These are phyloP conservation scores for Gomphus bonarii DNA, from an alignment of 1,284 basidiomycete species.

Conservation along the genomic window DNA sequence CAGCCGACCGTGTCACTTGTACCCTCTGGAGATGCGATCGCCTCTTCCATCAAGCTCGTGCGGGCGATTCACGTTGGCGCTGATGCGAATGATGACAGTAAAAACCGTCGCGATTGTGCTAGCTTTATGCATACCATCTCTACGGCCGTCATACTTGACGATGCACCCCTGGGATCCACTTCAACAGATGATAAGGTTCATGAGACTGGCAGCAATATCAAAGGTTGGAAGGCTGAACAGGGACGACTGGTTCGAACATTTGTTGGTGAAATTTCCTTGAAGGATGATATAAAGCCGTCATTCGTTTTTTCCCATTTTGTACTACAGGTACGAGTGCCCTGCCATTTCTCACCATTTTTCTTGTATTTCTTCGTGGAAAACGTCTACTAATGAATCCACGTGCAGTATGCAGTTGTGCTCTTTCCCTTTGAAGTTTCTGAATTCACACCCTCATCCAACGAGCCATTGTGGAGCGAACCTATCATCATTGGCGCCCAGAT, in stretches of 20 bases:
- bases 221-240: not conserved
- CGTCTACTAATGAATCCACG: not conserved
- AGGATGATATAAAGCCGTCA: not conserved
- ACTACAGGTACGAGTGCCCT: not conserved
- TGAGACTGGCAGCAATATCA: not conserved
- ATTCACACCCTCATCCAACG: not conserved
- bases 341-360: not conserved
- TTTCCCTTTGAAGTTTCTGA: not conserved
- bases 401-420: not conserved
- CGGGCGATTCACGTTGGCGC: not conserved
- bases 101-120: not conserved
- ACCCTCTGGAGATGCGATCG: not conserved
- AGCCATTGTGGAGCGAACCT: not conserved
- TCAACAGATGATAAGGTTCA: not conserved
- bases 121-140: not conserved
- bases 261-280: not conserved
- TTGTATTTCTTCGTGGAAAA: not conserved
- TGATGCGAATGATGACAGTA: not conserved
- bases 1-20: not conserved
- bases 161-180: not conserved
- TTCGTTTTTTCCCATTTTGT: not conserved
- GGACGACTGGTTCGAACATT: constrained; percentile 1
- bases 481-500: not conserved
- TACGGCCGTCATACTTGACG: not conserved
- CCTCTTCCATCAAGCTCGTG: not conserved